phyloP scores from a whole-genome alignment of 371 early-diverging fungal genomes.

The Lichtheimia corymbifera region DNA sequence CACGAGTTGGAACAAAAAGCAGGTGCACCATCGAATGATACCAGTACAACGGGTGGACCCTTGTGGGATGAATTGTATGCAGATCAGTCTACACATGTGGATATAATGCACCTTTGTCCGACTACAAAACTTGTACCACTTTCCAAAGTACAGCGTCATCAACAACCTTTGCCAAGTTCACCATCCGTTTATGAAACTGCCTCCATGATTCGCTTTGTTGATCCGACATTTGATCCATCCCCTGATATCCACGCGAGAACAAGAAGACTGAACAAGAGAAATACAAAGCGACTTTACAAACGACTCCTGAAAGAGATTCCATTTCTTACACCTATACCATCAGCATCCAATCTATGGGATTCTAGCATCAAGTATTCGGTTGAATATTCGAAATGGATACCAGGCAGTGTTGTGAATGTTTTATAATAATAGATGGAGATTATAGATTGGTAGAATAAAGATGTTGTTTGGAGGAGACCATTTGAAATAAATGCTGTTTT shows the following conservation, averaged over 20 bases:
- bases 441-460: no score
- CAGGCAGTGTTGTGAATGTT: neutral
- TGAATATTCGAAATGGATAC: slow-evolving; percentile 25
- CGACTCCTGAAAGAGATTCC: slow-evolving; percentile 30
- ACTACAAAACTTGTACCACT: slow-evolving; percentile 11
- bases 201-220: slow-evolving; percentile 15
- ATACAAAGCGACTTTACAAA: slow-evolving; percentile 29
- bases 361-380: slow-evolving; percentile 9
- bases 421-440: no score
- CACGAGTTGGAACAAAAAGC: slow-evolving; percentile 42
- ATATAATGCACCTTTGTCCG: slow-evolving; percentile 23
- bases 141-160: slow-evolving; percentile 1
- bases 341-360: slow-evolving; percentile 22
- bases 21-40: slow-evolving; percentile 11
- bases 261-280: slow-evolving; percentile 12
- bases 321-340: slow-evolving; percentile 16
- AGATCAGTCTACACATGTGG: slow-evolving; percentile 8
- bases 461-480: no score
- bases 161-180: slow-evolving; percentile 9
- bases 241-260: neutral
- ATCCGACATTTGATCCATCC: slow-evolving; percentile 10
- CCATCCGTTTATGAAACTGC: slow-evolving; percentile 21
- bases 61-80: slow-evolving; percentile 32
- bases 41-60: slow-evolving; percentile 23
- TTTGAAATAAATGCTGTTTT: no score